Conservation (phyloP, 805 yeast genomes). For the Ogataea pilisensis region DNA sequence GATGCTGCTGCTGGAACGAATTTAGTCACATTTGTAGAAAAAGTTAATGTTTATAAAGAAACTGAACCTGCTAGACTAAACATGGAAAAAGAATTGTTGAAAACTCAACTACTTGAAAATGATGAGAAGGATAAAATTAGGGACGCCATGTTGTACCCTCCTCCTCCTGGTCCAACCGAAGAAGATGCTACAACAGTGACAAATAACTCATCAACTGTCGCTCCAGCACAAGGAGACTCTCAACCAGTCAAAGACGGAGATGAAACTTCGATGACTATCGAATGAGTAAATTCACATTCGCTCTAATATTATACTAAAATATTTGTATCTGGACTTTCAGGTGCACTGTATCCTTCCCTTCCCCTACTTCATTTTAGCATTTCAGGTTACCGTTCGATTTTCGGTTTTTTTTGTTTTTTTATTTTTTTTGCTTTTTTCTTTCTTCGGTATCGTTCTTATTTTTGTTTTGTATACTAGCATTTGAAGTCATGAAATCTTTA, state of each 20-base stretch:
- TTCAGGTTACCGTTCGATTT: too few relatives aligned
- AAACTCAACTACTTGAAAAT: slow-evolving; percentile 27
- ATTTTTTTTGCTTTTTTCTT: background rate
- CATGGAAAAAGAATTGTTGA: slow-evolving; percentile 36
- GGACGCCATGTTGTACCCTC: slow-evolving; percentile 25
- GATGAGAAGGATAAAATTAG: slow-evolving; percentile 29
- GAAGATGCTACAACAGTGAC: slow-evolving; percentile 7
- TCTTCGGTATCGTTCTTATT: background rate
- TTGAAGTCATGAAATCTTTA: background rate
- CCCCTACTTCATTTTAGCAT: too few relatives aligned
- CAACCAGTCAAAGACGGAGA: too few relatives aligned
- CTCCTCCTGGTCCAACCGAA: slow-evolving; percentile 14
- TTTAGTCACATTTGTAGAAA: slow-evolving; percentile 58
- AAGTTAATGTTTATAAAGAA: slow-evolving; percentile 55
- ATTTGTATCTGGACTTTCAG: too few relatives aligned
- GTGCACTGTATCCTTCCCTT: too few relatives aligned
- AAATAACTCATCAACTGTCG: background rate
- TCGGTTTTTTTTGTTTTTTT: too few relatives aligned
- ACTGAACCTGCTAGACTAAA: slow-evolving; percentile 43
- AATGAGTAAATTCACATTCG: too few relatives aligned
- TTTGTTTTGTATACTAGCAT: background rate
- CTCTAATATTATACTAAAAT: too few relatives aligned
- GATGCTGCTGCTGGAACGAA: slow-evolving; percentile 87
- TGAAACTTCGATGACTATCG: too few relatives aligned
- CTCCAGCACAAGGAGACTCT: too few relatives aligned